These are phyloP conservation scores for Calonectria multiphialidica DNA, from an alignment of 2,329 filamentous ascomycete genomes.

Conservation along the genomic window DNA sequence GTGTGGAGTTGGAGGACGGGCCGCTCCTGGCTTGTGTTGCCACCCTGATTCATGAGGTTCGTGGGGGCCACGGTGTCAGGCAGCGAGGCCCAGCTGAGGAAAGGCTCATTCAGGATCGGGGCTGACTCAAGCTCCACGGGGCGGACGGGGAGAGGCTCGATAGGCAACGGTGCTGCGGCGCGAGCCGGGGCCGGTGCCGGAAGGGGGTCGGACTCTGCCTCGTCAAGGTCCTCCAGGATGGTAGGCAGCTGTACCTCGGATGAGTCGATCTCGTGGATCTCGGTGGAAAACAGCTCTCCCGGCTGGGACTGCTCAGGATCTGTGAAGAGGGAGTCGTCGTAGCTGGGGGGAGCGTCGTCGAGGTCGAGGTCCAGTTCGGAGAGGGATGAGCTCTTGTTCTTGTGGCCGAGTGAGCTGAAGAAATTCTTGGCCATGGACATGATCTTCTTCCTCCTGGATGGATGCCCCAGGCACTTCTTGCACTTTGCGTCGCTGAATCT, in stretches of 20 bases:
- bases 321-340: slow-evolving; percentile 58
- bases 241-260: slow-evolving; percentile 52
- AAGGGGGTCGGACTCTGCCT: slow-evolving; percentile 36
- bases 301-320: slow-evolving; percentile 34
- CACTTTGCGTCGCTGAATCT: slow-evolving; percentile 64
- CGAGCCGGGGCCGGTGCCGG: slow-evolving; percentile 22
- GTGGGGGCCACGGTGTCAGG: slow-evolving; percentile 41
- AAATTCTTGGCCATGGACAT: slow-evolving; percentile 66
- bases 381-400: slow-evolving; percentile 51
- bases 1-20: slow-evolving; percentile 56
- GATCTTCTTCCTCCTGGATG: slow-evolving; percentile 64
- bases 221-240: slow-evolving; percentile 42
- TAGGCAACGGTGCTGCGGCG: slow-evolving; percentile 36
- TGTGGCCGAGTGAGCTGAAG: slow-evolving; percentile 65
- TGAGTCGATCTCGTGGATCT: slow-evolving; percentile 67
- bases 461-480: slow-evolving; percentile 62
- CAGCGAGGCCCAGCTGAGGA: slow-evolving; percentile 45
- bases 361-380: slow-evolving; percentile 43
- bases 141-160: slow-evolving; percentile 35
- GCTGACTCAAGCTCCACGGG: slow-evolving; percentile 43
- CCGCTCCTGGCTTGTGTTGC: slow-evolving; percentile 36
- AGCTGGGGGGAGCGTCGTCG: slow-evolving; percentile 59
- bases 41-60: slow-evolving; percentile 37
- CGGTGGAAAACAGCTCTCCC: slow-evolving; percentile 61
- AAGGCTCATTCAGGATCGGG: slow-evolving; percentile 32